phyloP scores from a whole-genome alignment of 768 basidiomycete species.

The Sarcodon sp. region DNA sequence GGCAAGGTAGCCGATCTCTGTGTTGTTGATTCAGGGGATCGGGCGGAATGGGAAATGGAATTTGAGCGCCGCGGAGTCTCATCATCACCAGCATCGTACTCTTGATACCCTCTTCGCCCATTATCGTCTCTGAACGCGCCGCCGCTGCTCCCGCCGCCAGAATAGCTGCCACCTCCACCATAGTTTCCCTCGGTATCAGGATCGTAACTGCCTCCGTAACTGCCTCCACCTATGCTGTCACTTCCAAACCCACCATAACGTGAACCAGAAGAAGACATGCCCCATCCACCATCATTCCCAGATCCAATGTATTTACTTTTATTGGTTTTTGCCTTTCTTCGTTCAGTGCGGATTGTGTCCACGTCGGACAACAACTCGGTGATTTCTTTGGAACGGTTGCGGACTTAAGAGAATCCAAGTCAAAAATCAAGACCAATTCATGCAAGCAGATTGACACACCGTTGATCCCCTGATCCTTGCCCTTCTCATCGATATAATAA shows the following conservation, averaged over 20 bases:
- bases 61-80: slow-evolving; percentile 38
- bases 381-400: slow-evolving; percentile 87
- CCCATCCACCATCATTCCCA: slow-evolving; percentile 62
- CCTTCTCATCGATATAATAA: slow-evolving; percentile 97
- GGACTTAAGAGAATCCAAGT: slow-evolving; percentile 38
- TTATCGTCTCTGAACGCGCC: slow-evolving; percentile 48
- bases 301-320: slow-evolving; percentile 82
- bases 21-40: slow-evolving; percentile 19
- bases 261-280: slow-evolving; percentile 43
- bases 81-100: slow-evolving; percentile 95
- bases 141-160: slow-evolving; percentile 24
- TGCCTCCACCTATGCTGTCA: slow-evolving; percentile 25
- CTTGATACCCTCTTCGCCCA: slow-evolving; percentile 61
- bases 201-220: slow-evolving; percentile 24
- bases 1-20: slow-evolving; percentile 21
- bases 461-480: slow-evolving; percentile 96
- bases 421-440: background rate
- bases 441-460: slow-evolving; percentile 33
- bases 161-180: slow-evolving; percentile 17
- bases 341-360: slow-evolving; percentile 78
- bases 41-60: slow-evolving; percentile 19
- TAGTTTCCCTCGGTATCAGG: slow-evolving; percentile 22
- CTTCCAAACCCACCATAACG: slow-evolving; percentile 64
- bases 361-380: slow-evolving; percentile 88
- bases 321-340: slow-evolving; percentile 87